phyloP scores from a whole-genome alignment of 2,329 filamentous ascomycete species.

The Cylindrodendrum hubeiense region DNA sequence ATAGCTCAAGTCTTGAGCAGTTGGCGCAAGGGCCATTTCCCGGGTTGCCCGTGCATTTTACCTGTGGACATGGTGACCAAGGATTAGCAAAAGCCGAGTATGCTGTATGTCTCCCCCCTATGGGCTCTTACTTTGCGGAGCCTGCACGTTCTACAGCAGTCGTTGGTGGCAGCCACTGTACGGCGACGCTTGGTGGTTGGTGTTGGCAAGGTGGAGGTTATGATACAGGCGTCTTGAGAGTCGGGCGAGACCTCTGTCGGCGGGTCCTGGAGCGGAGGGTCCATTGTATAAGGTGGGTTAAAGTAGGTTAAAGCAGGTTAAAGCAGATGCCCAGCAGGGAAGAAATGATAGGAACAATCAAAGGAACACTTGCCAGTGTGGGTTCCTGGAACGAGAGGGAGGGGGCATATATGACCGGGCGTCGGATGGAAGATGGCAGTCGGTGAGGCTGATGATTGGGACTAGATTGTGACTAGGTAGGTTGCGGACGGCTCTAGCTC shows the following conservation, averaged over 20 bases:
- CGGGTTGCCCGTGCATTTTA: constrained; percentile 57
- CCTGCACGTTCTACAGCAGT: constrained; percentile 54
- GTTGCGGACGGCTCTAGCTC: not conserved
- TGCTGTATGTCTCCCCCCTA: not conserved
- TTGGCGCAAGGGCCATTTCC: constrained; percentile 52
- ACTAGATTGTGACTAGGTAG: too few relatives aligned
- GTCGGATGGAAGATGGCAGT: not conserved
- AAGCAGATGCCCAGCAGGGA: not conserved
- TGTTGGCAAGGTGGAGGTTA: constrained; percentile 31
- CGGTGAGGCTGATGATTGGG: not conserved
- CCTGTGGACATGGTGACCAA: constrained; percentile 41
- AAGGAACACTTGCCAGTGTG: not conserved
- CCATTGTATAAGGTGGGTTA: constrained; percentile 3
- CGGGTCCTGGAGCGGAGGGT: constrained; percentile 2
- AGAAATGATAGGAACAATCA: not conserved
- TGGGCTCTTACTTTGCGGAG: constrained; percentile 50
- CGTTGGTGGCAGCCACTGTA: constrained; percentile 40
- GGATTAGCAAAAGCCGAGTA: constrained; percentile 13
- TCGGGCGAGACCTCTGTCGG: constrained; percentile 19
- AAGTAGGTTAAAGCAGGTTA: not conserved
- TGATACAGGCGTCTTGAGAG: constrained; percentile 7
- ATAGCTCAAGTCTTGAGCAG: constrained; percentile 52
- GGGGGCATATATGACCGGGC: not conserved
- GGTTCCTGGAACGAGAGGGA: too few relatives aligned
- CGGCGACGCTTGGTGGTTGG: constrained; percentile 49